phyloP scores from a whole-genome alignment of 2,329 filamentous ascomycete species.

The Colletotrichum agaves region DNA sequence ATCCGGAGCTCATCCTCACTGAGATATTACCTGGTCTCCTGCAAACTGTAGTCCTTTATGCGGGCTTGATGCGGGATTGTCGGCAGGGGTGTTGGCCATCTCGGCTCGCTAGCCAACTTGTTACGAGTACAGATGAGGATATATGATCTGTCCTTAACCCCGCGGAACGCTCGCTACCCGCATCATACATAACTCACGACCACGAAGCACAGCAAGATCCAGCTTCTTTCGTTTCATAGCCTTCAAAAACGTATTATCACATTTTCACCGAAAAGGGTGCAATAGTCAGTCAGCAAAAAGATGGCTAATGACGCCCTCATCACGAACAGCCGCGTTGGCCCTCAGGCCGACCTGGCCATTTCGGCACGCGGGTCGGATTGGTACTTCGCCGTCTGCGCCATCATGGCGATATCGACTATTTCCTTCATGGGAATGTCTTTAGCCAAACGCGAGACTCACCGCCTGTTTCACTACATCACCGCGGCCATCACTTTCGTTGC shows the following conservation, averaged over 20 bases:
- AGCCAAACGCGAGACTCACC: constrained; percentile 64
- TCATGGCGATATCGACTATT: constrained; percentile 67
- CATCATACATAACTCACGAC: not conserved
- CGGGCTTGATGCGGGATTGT: constrained; percentile 20
- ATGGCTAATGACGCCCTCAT: constrained; percentile 57
- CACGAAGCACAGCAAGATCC: too few species aligned
- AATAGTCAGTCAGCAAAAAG: constrained; percentile 15
- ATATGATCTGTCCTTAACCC: constrained; percentile 14
- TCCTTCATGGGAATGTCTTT: constrained; percentile 62
- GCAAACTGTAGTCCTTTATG: constrained; percentile 8
- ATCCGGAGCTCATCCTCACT: constrained; percentile 18
- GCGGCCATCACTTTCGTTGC: constrained; percentile 67
- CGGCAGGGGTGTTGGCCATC: constrained; percentile 23
- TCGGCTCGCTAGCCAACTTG: not conserved
- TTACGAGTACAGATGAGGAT: constrained; percentile 17
- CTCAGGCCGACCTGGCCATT: constrained; percentile 66
- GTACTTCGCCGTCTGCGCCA: constrained; percentile 70
- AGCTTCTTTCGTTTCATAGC: not conserved
- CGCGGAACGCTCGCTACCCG: not conserved
- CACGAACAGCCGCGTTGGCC: constrained; percentile 57
- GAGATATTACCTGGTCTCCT: constrained; percentile 1
- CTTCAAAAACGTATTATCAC: not conserved
- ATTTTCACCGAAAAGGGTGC: not conserved
- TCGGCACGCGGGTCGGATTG: constrained; percentile 69
- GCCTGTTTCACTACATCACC: constrained; percentile 74